Conservation (phyloP, 129 eudicot genomes). For the Kitagawia praeruptora region DNA sequence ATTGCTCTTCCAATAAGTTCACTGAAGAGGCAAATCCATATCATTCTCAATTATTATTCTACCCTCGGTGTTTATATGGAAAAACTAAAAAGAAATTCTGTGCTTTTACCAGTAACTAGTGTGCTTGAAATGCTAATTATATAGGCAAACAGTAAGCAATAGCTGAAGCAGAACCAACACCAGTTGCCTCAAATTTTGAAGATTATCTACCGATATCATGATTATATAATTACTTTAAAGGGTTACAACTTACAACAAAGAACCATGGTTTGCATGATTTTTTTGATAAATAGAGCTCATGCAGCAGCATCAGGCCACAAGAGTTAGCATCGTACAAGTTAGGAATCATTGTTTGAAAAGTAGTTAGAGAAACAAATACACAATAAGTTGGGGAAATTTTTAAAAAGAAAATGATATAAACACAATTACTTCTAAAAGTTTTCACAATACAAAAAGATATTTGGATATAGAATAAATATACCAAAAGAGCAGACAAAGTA, state of each 20-base stretch:
- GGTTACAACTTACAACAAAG: background rate
- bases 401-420: background rate
- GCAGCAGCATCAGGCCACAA: conserved; percentile 1
- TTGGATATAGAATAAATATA: conserved; percentile 19
- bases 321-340: background rate
- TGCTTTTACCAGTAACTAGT: background rate
- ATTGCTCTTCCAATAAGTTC: background rate
- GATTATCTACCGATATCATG: background rate
- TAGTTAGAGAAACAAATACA: background rate
- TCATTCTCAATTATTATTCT: background rate
- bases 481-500: conserved; percentile 89
- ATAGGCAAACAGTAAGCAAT: background rate
- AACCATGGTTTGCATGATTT: background rate
- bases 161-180: background rate
- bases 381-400: background rate
- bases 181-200: background rate
- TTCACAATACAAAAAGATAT: background rate
- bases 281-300: background rate
- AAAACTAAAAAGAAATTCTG: background rate
- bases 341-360: background rate
- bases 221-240: background rate
- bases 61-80: background rate
- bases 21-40: background rate
- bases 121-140: background rate
- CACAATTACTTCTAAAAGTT: background rate